Percentiles rank a stretch among this genome's conserved stretches.
These are phyloP conservation scores for Phtheirospermum japonicum DNA, from an alignment of 257 asterid species.

Conservation along the genomic window DNA sequence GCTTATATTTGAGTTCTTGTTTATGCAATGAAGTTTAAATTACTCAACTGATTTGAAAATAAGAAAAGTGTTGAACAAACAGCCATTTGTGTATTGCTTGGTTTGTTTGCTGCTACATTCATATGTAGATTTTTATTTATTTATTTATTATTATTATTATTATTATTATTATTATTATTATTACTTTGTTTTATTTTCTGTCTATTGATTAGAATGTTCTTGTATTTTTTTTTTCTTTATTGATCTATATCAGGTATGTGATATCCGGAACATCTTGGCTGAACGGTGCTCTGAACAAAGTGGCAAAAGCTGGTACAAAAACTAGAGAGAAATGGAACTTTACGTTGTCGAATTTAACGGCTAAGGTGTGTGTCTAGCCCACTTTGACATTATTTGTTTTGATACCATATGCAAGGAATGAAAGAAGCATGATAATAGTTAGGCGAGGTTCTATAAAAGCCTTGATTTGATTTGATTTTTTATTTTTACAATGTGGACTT, in stretches of 20 bases:
- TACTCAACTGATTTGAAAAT: not conserved
- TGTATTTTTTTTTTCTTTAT: not conserved
- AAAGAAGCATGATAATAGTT: too few species aligned
- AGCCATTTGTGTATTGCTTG: not conserved
- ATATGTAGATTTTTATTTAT: too few species aligned
- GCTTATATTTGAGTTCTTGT: too few species aligned
- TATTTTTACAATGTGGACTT: too few species aligned
- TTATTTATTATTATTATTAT: too few species aligned
- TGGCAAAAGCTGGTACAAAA: conserved; percentile 82
- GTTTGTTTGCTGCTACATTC: not conserved
- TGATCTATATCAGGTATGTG: conserved; percentile 63
- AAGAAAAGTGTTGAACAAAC: not conserved
- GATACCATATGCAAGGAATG: too few species aligned
- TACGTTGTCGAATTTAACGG: conserved; percentile 76
- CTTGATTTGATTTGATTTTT: too few species aligned
- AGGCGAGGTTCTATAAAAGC: too few species aligned
- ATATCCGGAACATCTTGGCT: conserved; percentile 93
- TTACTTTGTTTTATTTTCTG: not conserved
- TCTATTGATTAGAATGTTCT: not conserved
- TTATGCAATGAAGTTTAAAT: not conserved
- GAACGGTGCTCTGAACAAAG: conserved; percentile 86
- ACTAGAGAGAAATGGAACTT: conserved; percentile 91
- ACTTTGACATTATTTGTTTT: conserved; percentile 1
- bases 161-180: too few species aligned
- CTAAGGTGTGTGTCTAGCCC: too few species aligned